These are phyloP conservation scores for Usnea hakonensis DNA, from an alignment of 495 filamentous ascomycete genomes.

Conservation along the genomic window DNA sequence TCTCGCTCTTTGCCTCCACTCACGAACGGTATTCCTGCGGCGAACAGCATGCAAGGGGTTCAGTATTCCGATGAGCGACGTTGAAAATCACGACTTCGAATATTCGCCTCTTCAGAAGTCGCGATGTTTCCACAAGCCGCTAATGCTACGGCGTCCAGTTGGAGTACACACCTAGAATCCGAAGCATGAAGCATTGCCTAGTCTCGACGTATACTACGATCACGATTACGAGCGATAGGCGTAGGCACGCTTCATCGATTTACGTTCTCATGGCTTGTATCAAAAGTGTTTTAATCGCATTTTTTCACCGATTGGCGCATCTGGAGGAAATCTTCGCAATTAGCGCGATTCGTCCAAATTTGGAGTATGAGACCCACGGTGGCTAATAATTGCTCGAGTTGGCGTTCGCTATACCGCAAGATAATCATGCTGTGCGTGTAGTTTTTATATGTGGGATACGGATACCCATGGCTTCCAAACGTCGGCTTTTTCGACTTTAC, in stretches of 20 bases:
- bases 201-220: neutral
- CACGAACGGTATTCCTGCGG: slow-evolving; percentile 38
- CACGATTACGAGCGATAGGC: slow-evolving; percentile 5
- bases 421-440: neutral
- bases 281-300: slow-evolving; percentile 14
- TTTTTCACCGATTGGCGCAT: neutral
- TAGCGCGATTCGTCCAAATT: neutral
- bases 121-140: neutral
- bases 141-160: neutral
- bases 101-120: no score
- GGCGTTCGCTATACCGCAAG: slow-evolving; percentile 11
- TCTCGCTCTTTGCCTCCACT: slow-evolving; percentile 46
- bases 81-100: slow-evolving; percentile 19
- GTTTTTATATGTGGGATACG: slow-evolving; percentile 1
- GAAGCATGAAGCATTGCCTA: neutral
- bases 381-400: slow-evolving; percentile 12
- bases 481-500: neutral
- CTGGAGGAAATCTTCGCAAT: neutral
- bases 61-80: slow-evolving; percentile 48
- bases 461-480: slow-evolving; percentile 4
- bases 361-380: slow-evolving; percentile 4
- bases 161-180: neutral
- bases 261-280: slow-evolving; percentile 13
- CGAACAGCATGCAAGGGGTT: slow-evolving; percentile 48
- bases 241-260: neutral